Evolutionary conservation across 768 basidiomycete species (phyloP), one percentile per base, ranked within the genome.

Genomic region (Rhodotorula paludigena): DNA sequence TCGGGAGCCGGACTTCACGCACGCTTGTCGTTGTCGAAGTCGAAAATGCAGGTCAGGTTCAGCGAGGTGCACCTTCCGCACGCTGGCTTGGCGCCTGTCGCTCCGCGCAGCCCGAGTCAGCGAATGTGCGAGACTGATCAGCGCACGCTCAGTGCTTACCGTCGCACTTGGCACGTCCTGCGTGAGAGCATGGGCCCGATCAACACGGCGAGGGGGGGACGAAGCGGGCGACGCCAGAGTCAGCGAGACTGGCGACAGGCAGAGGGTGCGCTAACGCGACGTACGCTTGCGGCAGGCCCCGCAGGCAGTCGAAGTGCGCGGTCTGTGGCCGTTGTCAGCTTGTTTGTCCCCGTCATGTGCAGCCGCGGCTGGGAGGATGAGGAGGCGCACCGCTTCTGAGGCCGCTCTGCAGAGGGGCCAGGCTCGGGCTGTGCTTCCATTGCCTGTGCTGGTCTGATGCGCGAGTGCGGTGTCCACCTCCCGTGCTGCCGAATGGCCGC

Each of bases 91-190:
- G 10, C 38, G n/a, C 53, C n/a, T n/a, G n/a, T n/a, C n/a, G n/a
- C n/a, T n/a, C 44, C 25, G 23, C 44, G 44, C 16, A 41, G 14
- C 30, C 47, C 12, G 11, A 15, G 23, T 49, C 45, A 33, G 58
- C 60, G 60, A 36, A 53, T 53, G 38, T 42, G 28, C 30, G 20
- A 21, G 44, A 45, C 8, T 18, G 16, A 8, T 14, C 12, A 12
- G 7, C 16, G 9, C 23, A 23, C 44, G 44, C 53, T 3, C 53
- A n/a, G n/a, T n/a, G n/a, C n/a, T n/a, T n/a, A n/a, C n/a, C 47
- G 16, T 58, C 57, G 45, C 57, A 58, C 18, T 58, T 58, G 11
- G 45, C 45, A 7, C 57, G 57, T 47, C 45, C 56, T 57, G 42
- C 15, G n/a, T n/a, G n/a, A n/a, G n/a, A n/a, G n/a, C n/a, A n/a